Percentiles rank a stretch among this genome's conserved stretches.
Evolutionary conservation across 2,329 filamentous ascomycete genomes (phyloP).

Genomic region (Neophaeococcomyces aloes): DNA sequence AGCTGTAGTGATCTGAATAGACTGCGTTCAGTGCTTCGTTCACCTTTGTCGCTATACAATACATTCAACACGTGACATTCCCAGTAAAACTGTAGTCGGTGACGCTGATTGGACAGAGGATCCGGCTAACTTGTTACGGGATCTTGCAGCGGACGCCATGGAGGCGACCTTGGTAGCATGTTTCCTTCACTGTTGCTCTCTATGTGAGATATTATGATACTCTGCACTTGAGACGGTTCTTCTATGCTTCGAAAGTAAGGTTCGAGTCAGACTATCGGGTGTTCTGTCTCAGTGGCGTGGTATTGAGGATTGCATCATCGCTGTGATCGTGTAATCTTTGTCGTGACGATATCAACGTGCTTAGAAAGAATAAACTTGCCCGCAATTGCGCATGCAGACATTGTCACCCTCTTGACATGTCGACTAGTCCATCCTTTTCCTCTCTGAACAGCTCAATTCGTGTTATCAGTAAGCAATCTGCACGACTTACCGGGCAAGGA

Average conservation of each 20-base stretch:
- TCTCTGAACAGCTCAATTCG: slow-evolving; percentile 7
- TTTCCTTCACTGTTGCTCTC: too few relatives aligned
- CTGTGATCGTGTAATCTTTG: background rate
- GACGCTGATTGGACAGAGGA: too few relatives aligned
- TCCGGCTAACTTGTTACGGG: too few relatives aligned
- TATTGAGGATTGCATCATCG: slow-evolving; percentile 5
- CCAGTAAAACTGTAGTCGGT: too few relatives aligned
- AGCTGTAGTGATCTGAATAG: slow-evolving; percentile 9
- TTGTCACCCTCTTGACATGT: slow-evolving; percentile 16
- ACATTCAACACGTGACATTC: too few relatives aligned
- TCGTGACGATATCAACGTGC: background rate
- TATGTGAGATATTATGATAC: too few relatives aligned
- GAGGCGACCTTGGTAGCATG: too few relatives aligned
- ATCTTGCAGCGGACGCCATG: too few relatives aligned
- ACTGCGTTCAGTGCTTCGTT: too few relatives aligned
- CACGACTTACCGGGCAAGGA: background rate
- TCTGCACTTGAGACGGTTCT: background rate
- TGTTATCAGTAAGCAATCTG: slow-evolving; percentile 3
- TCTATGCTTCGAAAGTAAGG: background rate
- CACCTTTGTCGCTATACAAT: too few relatives aligned
- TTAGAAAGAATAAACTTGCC: background rate
- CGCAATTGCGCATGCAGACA: slow-evolving; percentile 4
- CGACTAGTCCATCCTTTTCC: slow-evolving; percentile 10
- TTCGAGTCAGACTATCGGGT: background rate
- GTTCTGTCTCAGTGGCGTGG: background rate